Evolutionary conservation across 2,329 filamentous ascomycete species (phyloP).

Genomic region (Aspergillus sp.): DNA sequence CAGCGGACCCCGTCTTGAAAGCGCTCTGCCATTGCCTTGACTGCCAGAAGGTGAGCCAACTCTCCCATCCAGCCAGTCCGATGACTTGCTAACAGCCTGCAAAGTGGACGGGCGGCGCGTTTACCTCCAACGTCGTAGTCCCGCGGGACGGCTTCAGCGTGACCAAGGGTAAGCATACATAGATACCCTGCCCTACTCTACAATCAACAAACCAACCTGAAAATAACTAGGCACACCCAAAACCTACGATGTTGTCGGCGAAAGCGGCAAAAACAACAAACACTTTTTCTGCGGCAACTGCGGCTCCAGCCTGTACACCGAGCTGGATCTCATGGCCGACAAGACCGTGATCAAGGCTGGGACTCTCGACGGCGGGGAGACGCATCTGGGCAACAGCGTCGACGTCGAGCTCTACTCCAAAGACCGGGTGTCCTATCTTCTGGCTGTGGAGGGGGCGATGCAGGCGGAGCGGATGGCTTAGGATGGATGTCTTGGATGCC

Average conservation of each 20-base stretch:
- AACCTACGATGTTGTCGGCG: constrained; percentile 39
- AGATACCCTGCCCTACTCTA: background rate
- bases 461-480: no score
- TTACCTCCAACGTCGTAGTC: constrained; percentile 46
- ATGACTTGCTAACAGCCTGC: constrained; percentile 1
- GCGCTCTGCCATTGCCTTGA: constrained; percentile 47
- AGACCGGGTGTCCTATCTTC: constrained; percentile 40
- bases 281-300: constrained; percentile 48
- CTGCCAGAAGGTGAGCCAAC: constrained; percentile 42
- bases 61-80: background rate
- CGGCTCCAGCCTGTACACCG: constrained; percentile 43
- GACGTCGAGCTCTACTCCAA: constrained; percentile 46
- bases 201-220: no score
- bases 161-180: constrained; percentile 34
- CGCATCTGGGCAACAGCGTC: constrained; percentile 35
- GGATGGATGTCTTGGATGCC: no score
- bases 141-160: constrained; percentile 40
- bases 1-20: constrained; percentile 34
- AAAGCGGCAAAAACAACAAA: constrained; percentile 46
- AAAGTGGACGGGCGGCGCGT: constrained; percentile 45
- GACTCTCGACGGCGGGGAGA: constrained; percentile 40
- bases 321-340: constrained; percentile 46
- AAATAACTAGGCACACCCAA: constrained; percentile 41
- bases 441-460: constrained; percentile 35
- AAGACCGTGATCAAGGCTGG: constrained; percentile 45